Evolutionary conservation across 257 asterid genomes (phyloP).

Genomic region (Capsicum baccatum): DNA sequence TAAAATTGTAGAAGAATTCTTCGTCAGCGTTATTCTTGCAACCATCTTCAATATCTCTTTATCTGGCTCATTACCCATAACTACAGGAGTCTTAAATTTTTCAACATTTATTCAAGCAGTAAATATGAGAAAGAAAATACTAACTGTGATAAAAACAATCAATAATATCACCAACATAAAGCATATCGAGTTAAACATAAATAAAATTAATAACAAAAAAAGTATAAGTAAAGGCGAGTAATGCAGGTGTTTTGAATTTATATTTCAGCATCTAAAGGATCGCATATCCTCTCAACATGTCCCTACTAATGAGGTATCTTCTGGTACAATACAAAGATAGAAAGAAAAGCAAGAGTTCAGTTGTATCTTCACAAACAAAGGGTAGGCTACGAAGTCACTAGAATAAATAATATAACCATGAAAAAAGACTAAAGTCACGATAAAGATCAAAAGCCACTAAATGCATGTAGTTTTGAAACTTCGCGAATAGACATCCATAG

Average conservation of each 20-base stretch:
- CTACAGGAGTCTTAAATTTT: slow-evolving; percentile 89
- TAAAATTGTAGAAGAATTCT: slow-evolving; percentile 51
- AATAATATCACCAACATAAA: not conserved
- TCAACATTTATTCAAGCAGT: slow-evolving; percentile 49
- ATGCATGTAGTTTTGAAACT: slow-evolving; percentile 77
- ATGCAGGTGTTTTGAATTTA: too few species aligned
- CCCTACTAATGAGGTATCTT: not conserved
- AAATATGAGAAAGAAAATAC: not conserved
- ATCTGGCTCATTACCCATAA: slow-evolving; percentile 94
- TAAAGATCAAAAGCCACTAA: slow-evolving; percentile 74
- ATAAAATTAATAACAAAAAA: not conserved
- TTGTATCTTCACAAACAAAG: not conserved
- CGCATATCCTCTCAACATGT: not conserved
- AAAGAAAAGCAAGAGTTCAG: too few species aligned
- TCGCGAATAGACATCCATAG: slow-evolving; percentile 69
- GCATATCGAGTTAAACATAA: not conserved
- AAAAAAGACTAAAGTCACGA: slow-evolving; percentile 67
- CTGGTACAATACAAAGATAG: not conserved
- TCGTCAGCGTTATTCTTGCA: slow-evolving; percentile 90
- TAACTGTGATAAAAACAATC: not conserved
- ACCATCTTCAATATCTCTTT: slow-evolving; percentile 96
- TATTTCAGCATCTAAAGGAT: not conserved
- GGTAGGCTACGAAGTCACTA: slow-evolving; percentile 54
- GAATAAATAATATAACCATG: slow-evolving; percentile 88
- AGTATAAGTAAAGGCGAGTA: not conserved